phyloP scores from a whole-genome alignment of 129 eudicot genomes.

The Tagetes erecta region DNA sequence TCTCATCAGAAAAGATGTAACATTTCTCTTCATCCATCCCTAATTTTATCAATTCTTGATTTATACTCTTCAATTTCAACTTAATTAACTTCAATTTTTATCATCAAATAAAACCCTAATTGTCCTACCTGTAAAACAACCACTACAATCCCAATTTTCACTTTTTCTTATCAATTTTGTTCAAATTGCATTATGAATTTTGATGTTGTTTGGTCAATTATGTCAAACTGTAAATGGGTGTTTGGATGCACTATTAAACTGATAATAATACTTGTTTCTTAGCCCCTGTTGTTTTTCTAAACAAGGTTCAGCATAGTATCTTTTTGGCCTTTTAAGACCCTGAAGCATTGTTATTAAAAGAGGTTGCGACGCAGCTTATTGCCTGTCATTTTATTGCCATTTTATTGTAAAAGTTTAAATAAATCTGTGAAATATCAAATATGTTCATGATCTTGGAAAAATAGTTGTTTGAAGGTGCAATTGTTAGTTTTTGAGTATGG shows the following conservation, averaged over 20 bases:
- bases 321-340: no score
- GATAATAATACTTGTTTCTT: no score
- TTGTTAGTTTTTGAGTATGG: neutral
- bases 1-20: slow-evolving; percentile 39
- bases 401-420: no score
- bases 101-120: slow-evolving; percentile 4
- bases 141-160: neutral
- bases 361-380: no score
- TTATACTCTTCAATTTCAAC: no score
- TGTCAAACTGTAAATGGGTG: neutral
- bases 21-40: neutral
- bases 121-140: neutral
- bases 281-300: no score
- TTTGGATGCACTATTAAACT: neutral
- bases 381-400: no score
- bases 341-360: no score
- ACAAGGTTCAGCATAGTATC: no score
- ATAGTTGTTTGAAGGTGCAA: neutral
- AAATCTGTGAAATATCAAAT: no score
- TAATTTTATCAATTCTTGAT: no score
- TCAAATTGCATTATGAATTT: neutral
- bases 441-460: no score
- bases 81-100: neutral
- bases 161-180: neutral
- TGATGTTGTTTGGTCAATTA: neutral